phyloP scores from a whole-genome alignment of 805 yeast genomes.

The Spathaspora girioi region DNA sequence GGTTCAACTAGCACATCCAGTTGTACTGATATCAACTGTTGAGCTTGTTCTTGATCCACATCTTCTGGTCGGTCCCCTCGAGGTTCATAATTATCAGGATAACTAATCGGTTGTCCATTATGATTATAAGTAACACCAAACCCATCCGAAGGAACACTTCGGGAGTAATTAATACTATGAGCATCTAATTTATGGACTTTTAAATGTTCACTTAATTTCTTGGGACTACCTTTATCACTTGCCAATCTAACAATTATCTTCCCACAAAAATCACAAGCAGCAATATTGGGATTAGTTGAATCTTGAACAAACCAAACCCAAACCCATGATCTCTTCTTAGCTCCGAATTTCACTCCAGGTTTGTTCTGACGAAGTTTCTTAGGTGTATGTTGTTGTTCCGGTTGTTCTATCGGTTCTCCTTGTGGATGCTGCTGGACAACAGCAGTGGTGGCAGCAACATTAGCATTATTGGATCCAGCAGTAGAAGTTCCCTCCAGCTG shows the following conservation, averaged over 20 bases:
- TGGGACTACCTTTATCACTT: conserved; percentile 57
- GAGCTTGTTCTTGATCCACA: not conserved
- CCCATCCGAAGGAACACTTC: conserved; percentile 38
- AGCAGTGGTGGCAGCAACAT: not conserved
- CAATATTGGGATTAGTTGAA: conserved; percentile 42
- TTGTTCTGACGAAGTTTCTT: not conserved
- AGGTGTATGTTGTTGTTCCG: conserved; percentile 2
- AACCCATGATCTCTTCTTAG: conserved; percentile 60
- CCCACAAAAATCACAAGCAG: conserved; percentile 54
- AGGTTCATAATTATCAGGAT: conserved; percentile 13
- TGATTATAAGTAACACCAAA: conserved; percentile 31
- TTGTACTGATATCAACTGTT: not conserved
- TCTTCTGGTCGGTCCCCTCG: not conserved
- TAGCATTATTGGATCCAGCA: not conserved
- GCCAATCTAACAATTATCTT: conserved; percentile 45
- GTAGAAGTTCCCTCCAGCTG: not conserved
- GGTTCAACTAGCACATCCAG: not conserved
- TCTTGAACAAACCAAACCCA: conserved; percentile 62
- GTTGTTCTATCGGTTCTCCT: not conserved
- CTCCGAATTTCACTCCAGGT: conserved; percentile 57
- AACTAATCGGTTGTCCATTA: conserved; percentile 21
- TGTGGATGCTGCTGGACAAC: conserved; percentile 5
- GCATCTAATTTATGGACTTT: conserved; percentile 48
- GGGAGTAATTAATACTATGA: conserved; percentile 36
- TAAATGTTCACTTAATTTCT: conserved; percentile 54